These are phyloP conservation scores for Didymella arachidicola DNA, from an alignment of 2,329 filamentous ascomycete species.

Conservation along the genomic window DNA sequence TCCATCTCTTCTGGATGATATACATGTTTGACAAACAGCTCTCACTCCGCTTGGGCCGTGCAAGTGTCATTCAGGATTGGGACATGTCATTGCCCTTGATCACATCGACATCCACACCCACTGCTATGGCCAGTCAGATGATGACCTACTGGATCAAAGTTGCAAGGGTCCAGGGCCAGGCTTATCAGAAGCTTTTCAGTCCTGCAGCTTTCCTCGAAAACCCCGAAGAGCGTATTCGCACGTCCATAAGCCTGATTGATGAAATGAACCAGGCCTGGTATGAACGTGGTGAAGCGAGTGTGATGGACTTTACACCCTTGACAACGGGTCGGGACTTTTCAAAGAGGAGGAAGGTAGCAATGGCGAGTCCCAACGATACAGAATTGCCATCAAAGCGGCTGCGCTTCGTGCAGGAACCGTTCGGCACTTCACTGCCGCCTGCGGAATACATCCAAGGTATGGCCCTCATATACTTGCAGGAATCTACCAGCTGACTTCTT, in stretches of 20 bases:
- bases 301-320: constrained; percentile 14
- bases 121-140: constrained; percentile 26
- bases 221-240: constrained; percentile 36
- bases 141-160: constrained; percentile 48
- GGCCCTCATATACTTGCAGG: background rate
- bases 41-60: constrained; percentile 49
- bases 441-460: constrained; percentile 28
- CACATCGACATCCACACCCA: constrained; percentile 12
- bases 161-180: constrained; percentile 44
- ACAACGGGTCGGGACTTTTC: background rate
- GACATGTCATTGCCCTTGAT: constrained; percentile 46
- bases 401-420: constrained; percentile 16
- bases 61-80: constrained; percentile 50
- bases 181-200: constrained; percentile 50
- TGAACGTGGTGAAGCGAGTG: constrained; percentile 38
- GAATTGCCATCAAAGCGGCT: constrained; percentile 37
- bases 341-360: constrained; percentile 14
- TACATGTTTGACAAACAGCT: constrained; percentile 52
- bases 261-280: constrained; percentile 41
- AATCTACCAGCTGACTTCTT: background rate
- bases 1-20: constrained; percentile 49
- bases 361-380: constrained; percentile 33
- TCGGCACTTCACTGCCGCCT: constrained; percentile 4
- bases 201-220: constrained; percentile 44
- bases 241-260: constrained; percentile 38